phyloP scores from a whole-genome alignment of 192 early-diverging fungal genomes.

The Backusella luteola region DNA sequence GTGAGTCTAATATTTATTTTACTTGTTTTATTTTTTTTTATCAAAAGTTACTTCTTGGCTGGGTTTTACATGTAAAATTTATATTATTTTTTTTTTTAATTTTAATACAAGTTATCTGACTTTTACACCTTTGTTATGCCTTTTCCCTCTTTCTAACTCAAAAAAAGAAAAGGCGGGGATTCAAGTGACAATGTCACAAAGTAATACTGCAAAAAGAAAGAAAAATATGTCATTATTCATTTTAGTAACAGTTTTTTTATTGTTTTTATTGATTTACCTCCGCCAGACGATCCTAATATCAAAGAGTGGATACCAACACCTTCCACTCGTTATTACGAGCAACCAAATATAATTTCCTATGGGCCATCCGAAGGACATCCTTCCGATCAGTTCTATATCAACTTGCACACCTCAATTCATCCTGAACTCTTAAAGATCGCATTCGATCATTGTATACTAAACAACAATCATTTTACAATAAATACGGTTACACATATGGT shows the following conservation, averaged over 20 bases:
- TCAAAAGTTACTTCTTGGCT: slow-evolving; percentile 4
- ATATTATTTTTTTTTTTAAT: not conserved
- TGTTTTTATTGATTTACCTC: slow-evolving; percentile 11
- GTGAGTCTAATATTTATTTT: not conserved
- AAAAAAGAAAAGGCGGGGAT: slow-evolving; percentile 5
- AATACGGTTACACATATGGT: slow-evolving; percentile 20
- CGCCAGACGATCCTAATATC: slow-evolving; percentile 13
- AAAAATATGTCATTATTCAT: not conserved
- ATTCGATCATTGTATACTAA: slow-evolving; percentile 40
- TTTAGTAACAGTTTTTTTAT: slow-evolving; percentile 5
- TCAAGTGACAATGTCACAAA: slow-evolving; percentile 16
- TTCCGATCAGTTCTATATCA: slow-evolving; percentile 20
- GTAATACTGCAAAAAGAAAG: not conserved
- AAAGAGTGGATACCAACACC: slow-evolving; percentile 1
- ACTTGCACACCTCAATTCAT: slow-evolving; percentile 1
- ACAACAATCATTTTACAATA: slow-evolving; percentile 37
- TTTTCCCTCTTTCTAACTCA: not conserved
- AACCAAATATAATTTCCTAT: slow-evolving; percentile 23
- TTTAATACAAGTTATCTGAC: slow-evolving; percentile 1
- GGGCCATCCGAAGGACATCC: not conserved
- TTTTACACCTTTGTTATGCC: slow-evolving; percentile 6
- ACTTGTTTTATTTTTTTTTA: not conserved
- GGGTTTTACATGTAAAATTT: slow-evolving; percentile 1
- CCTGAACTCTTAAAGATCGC: slow-evolving; percentile 32
- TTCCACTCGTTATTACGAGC: slow-evolving; percentile 12